A percentile compares a stretch with the other conserved stretches of the same genome.
Evolutionary conservation across 2,329 filamentous ascomycete species (phyloP).

Genomic region (Cercospora beticola): DNA sequence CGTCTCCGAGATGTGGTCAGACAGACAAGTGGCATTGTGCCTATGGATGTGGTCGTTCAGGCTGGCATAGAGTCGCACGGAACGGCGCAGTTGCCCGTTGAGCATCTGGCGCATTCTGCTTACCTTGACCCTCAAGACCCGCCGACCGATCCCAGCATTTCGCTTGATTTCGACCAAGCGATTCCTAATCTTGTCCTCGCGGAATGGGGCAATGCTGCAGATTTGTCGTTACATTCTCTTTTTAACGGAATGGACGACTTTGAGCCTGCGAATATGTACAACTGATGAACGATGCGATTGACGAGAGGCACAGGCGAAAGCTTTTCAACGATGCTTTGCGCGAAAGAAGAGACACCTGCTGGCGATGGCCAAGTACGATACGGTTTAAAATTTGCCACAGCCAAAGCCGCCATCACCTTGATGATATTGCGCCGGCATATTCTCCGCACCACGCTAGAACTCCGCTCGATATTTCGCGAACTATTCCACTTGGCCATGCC

Average conservation of each 20-base stretch:
- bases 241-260: slow-evolving; percentile 12
- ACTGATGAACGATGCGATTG: not conserved
- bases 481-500: too few species aligned
- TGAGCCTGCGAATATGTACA: not conserved
- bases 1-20: slow-evolving; percentile 14
- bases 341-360: too few species aligned
- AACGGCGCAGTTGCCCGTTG: not conserved
- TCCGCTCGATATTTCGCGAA: too few species aligned
- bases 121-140: not conserved
- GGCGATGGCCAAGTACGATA: too few species aligned
- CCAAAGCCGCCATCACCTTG: too few species aligned
- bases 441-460: too few species aligned
- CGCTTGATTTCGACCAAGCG: not conserved
- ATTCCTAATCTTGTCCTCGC: not conserved
- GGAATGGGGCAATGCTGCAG: slow-evolving; percentile 11
- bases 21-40: slow-evolving; percentile 8
- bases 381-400: too few species aligned
- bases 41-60: not conserved
- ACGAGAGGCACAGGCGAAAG: not conserved
- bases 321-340: too few species aligned
- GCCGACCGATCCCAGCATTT: not conserved
- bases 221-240: slow-evolving; percentile 6
- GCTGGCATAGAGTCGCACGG: not conserved
- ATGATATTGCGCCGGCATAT: too few species aligned
- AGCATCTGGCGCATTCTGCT: not conserved